Evolutionary conservation across 805 yeast genomes (phyloP), one percentile per base, ranked within the genome.

Genomic region (Candida methanosorbosa): DNA sequence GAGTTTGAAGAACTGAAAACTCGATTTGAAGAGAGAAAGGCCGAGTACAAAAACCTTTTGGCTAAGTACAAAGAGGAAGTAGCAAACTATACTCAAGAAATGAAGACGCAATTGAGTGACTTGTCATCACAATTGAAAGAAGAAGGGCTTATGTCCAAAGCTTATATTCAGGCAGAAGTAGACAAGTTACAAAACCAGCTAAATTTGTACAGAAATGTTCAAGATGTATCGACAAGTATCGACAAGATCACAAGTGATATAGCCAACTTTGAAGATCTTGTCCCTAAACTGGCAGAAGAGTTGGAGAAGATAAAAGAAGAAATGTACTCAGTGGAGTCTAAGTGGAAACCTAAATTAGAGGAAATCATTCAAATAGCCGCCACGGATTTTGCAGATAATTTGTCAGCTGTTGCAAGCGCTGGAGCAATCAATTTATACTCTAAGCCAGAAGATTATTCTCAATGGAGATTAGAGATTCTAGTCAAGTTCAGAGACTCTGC

Each of bases 401-500:
- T 92, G 54, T 62, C 66, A 5, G 64, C 72, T 9, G 87, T 87
- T 22, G 95, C 95, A 2, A 81, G 90, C 54, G 86, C 78, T 18
- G 98, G 98, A n/a, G 76, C 72, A 44, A 85, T 92, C 4, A 54
- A 57, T 25, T 63, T 87, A 28, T 66, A 70, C 11, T 67, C 68
- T 24, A 68, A 65, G 23, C 67, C 63, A 16, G 72, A 68, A 2
- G 59, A 70, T 38, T 85, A 62, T 50, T 62, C 69, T 15, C 78
- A 85, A 33, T 92, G 98, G 98, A 73, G 75, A 46, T 59, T 92
- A 33, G 82, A 83, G 39, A 84, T 94, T 29, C 54, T 76, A 54
- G 97, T 92, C 8, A 78, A 85, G 41, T 92, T 92, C 55, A 70
- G 98, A 50, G 86, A 81, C 43, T 73, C 68, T 32, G 76, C 87